Conservation (phyloP, 371 early-diverging fungal genomes). For the Mortierella sp. region DNA sequence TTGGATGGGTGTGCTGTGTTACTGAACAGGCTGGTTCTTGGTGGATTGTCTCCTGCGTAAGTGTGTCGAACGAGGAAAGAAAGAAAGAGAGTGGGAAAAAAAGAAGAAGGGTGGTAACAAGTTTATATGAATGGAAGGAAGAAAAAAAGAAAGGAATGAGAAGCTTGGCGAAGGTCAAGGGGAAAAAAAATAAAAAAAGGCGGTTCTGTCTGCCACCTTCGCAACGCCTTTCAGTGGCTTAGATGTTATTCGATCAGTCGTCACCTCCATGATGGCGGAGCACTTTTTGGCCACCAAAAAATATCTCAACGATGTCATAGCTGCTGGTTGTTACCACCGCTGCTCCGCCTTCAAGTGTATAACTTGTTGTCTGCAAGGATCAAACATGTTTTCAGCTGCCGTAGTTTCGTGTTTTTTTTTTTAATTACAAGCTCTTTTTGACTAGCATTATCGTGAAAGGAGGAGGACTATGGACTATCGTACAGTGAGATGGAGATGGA, state of each 20-base stretch:
- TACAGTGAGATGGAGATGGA: background rate
- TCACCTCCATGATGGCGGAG: background rate
- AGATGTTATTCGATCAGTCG: background rate
- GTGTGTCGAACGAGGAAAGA: background rate
- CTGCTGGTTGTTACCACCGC: background rate
- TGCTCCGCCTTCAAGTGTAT: too few species aligned
- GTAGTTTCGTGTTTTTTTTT: background rate
- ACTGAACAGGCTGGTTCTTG: background rate
- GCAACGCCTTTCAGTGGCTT: background rate
- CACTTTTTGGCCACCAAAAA: background rate
- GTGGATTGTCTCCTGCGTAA: too few species aligned
- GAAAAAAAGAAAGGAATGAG: background rate
- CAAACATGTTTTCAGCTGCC: too few species aligned
- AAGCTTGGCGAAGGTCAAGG: background rate
- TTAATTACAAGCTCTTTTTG: background rate
- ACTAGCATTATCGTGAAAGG: background rate
- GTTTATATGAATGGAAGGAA: background rate
- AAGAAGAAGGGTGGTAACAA: background rate
- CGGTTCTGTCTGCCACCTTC: too few species aligned
- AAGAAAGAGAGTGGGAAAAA: constrained; percentile 7
- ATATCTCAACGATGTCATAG: background rate
- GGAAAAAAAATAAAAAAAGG: background rate
- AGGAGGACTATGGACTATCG: background rate
- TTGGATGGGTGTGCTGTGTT: constrained; percentile 1
- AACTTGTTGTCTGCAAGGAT: background rate